A percentile compares a stretch with the other conserved stretches of the same genome.
phyloP scores from a whole-genome alignment of 139 green algal genomes.

The Chlamydomonas asymmetrica region DNA sequence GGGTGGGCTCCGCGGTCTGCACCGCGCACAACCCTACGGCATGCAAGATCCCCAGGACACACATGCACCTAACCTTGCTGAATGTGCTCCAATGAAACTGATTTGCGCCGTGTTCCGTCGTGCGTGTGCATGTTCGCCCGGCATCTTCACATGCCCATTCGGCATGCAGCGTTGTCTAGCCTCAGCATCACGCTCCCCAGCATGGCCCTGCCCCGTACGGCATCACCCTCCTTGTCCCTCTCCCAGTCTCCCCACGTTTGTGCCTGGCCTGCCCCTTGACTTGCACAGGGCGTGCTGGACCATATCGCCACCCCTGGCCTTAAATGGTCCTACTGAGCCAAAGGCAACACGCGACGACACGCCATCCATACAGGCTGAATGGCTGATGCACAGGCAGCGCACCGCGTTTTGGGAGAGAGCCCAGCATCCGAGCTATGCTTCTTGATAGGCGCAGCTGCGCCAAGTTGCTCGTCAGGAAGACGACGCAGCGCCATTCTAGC shows the following conservation, averaged over 20 bases:
- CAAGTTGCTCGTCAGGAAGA: no score
- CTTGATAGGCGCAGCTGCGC: no score
- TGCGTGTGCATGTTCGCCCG: background rate
- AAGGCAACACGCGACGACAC: no score
- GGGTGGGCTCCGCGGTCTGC: background rate
- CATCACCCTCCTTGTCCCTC: background rate
- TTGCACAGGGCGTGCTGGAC: slow-evolving; percentile 43
- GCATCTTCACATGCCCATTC: background rate
- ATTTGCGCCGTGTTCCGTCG: background rate
- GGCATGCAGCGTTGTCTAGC: background rate
- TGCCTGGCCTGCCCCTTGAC: slow-evolving; percentile 54
- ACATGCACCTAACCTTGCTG: background rate
- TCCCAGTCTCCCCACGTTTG: slow-evolving; percentile 31
- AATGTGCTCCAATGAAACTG: background rate
- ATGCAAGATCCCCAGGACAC: background rate
- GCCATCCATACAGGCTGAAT: no score
- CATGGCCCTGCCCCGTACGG: background rate
- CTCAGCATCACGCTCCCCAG: background rate
- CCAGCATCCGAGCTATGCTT: no score
- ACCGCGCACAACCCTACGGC: no score
- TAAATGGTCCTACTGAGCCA: slow-evolving; percentile 24
- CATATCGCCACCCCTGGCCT: slow-evolving; percentile 6
- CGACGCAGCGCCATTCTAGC: no score
- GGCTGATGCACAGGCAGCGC: no score
- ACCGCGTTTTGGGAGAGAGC: no score